Percentiles rank a stretch among this genome's conserved stretches.
These are phyloP conservation scores for Phytophthora crassamura DNA, from an alignment of 352 stramenopile species.

Conservation along the genomic window DNA sequence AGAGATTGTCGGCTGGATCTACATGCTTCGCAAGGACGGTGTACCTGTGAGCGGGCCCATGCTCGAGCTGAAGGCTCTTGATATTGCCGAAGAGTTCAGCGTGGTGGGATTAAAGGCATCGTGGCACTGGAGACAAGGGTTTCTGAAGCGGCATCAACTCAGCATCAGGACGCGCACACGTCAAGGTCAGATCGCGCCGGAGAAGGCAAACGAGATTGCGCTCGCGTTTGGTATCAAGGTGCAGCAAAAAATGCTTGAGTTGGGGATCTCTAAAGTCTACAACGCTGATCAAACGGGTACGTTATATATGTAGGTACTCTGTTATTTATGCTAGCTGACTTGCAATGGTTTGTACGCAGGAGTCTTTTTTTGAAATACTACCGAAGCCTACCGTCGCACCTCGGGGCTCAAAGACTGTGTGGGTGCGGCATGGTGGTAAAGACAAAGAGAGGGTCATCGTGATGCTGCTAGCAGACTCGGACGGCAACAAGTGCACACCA, in stretches of 20 bases:
- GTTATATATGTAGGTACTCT: neutral
- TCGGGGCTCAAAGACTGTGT: too few relatives aligned
- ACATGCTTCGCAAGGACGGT: slow-evolving; percentile 6
- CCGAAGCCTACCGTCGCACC: too few relatives aligned
- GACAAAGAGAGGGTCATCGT: too few relatives aligned
- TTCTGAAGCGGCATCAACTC: slow-evolving; percentile 1
- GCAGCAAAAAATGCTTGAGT: slow-evolving; percentile 7
- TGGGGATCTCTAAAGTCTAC: neutral
- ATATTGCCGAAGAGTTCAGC: neutral
- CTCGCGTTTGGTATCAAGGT: neutral
- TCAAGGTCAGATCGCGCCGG: neutral
- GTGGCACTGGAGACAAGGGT: slow-evolving; percentile 1
- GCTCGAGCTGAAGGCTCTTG: neutral
- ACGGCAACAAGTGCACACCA: too few relatives aligned
- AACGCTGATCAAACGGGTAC: slow-evolving; percentile 10
- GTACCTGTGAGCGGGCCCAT: neutral
- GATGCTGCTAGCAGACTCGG: too few relatives aligned
- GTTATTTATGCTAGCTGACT: too few relatives aligned
- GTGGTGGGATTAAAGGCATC: neutral
- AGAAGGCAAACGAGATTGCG: neutral
- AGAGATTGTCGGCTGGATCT: neutral
- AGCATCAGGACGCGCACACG: neutral
- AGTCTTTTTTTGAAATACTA: too few relatives aligned
- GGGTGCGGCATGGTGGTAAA: too few relatives aligned
- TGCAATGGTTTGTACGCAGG: too few relatives aligned